phyloP scores from a whole-genome alignment of 306 rosid genomes.

The Trichosanthes cucumerina region DNA sequence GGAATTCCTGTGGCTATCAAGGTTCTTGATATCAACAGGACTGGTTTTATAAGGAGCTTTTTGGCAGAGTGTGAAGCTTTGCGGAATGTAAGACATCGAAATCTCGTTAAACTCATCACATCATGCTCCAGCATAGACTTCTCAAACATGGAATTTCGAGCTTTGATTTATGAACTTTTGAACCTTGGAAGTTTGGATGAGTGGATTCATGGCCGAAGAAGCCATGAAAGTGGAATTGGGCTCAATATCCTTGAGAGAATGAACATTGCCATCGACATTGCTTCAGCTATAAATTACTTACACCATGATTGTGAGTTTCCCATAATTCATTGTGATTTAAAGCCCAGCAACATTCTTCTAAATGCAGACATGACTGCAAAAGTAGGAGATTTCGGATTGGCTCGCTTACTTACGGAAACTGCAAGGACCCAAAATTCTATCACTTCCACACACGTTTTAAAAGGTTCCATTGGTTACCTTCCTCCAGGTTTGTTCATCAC shows the following conservation, averaged over 20 bases:
- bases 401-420: slow-evolving; percentile 15
- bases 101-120: slow-evolving; percentile 58
- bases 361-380: no score
- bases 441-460: slow-evolving; percentile 39
- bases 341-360: no score
- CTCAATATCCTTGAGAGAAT: not conserved
- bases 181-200: slow-evolving; percentile 54
- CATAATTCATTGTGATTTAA: no score
- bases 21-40: slow-evolving; percentile 35
- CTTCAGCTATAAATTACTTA: slow-evolving; percentile 32
- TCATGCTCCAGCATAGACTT: slow-evolving; percentile 61
- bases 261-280: slow-evolving; percentile 35
- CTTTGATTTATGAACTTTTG: slow-evolving; percentile 47
- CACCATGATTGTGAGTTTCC: slow-evolving; percentile 46
- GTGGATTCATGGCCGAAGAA: slow-evolving; percentile 44
- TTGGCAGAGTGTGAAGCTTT: slow-evolving; percentile 56
- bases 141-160: slow-evolving; percentile 43
- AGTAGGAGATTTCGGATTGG: no score
- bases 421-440: slow-evolving; percentile 14
- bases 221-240: not conserved
- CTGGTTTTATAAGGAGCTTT: slow-evolving; percentile 48
- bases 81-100: slow-evolving; percentile 49
- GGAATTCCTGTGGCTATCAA: slow-evolving; percentile 41
- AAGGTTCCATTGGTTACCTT: slow-evolving; percentile 67
- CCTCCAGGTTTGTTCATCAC: slow-evolving; percentile 55